Percentiles rank a stretch among this genome's conserved stretches.
These are phyloP conservation scores for Phaeodactylum tricornutum DNA, from an alignment of 108 stramenopile genomes.

Conservation along the genomic window DNA sequence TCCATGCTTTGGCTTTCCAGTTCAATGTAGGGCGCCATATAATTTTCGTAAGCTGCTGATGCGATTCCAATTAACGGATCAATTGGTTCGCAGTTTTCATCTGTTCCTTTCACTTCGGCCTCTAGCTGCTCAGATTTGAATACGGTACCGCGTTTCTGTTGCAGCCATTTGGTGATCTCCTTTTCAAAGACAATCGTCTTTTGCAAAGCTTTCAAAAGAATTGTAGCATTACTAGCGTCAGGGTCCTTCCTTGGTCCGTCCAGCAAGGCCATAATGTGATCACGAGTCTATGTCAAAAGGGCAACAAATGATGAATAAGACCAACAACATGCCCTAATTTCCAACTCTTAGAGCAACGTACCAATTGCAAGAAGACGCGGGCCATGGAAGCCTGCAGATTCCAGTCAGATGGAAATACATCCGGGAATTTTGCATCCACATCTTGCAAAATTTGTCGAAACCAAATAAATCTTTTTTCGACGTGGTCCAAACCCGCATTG, in stretches of 20 bases:
- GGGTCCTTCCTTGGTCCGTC: constrained; percentile 31
- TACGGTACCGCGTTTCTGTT: constrained; percentile 52
- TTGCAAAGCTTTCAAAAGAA: constrained; percentile 89
- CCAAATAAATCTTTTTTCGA: constrained; percentile 93
- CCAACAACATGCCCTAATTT: not conserved
- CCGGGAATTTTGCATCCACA: constrained; percentile 68
- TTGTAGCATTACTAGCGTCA: constrained; percentile 77
- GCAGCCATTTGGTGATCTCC: constrained; percentile 79
- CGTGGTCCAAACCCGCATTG: constrained; percentile 50
- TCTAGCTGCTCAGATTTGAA: constrained; percentile 26
- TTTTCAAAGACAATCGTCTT: constrained; percentile 93
- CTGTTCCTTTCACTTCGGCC: constrained; percentile 11
- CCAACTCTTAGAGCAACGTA: constrained; percentile 11
- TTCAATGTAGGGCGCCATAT: constrained; percentile 93
- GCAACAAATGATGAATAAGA: not conserved
- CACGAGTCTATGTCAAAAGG: constrained; percentile 20
- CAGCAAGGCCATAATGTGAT: constrained; percentile 34
- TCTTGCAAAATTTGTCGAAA: constrained; percentile 63
- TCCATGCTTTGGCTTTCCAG: constrained; percentile 89
- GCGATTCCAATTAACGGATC: constrained; percentile 69
- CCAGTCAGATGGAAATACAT: constrained; percentile 92
- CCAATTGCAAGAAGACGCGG: constrained; percentile 52
- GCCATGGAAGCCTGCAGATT: constrained; percentile 73
- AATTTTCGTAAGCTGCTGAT: constrained; percentile 88
- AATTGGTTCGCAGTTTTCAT: constrained; percentile 39